Base-by-base conservation (phyloP, 768 basidiomycete genomes). In the Panaeolus cyanescens region DNA sequence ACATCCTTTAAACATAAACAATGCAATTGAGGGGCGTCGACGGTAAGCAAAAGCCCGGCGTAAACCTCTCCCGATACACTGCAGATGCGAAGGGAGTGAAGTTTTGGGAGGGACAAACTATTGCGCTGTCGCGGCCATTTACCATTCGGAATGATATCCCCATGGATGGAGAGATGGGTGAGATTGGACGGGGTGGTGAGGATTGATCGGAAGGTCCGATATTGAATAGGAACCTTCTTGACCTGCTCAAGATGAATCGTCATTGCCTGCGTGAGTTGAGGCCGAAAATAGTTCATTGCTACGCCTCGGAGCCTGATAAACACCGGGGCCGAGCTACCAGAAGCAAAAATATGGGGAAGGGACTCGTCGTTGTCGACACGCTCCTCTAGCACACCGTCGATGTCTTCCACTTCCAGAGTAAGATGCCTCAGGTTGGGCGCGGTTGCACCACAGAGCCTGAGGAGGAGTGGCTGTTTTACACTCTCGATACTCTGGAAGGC, bases 221-320 rank as follows among this genome's bases (percentile, higher is more conserved):
- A 80, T 5, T 65, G 65, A 6, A 83, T 68, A 20, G 79, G 74
- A 4, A 80, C 55, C 2, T 67, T 45, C 10, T 68, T 70, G 1
- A 77, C 80, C 54, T 81, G 77, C 56, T 83, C 80, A 33, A 85
- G 72, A 60, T 83, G 80, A 19, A 85, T 74, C 0, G 75, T 79
- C 25, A 71, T 76, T 4, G 82, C 65, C 4, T 62, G 59, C 0
- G 67, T 28, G 17, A 81, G 67, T 12, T 72, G 75, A 4, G 80
- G 79, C 1, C 70, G 73, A 59, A 80, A 77, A 36, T 76, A 70
- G 39, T 78, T 71, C 25, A 80, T 70, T 0, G 81, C 79, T 9
- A 81, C 63, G 8, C 81, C 82, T 4, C 79, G 75, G 30, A 85
- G 76, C 6, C 80, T 77, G 12, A 83, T 65, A 37, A 79, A 78